Evolutionary conservation across 306 rosid species (phyloP), one percentile per base, ranked within the genome.

Genomic region (Vicia sativa): DNA sequence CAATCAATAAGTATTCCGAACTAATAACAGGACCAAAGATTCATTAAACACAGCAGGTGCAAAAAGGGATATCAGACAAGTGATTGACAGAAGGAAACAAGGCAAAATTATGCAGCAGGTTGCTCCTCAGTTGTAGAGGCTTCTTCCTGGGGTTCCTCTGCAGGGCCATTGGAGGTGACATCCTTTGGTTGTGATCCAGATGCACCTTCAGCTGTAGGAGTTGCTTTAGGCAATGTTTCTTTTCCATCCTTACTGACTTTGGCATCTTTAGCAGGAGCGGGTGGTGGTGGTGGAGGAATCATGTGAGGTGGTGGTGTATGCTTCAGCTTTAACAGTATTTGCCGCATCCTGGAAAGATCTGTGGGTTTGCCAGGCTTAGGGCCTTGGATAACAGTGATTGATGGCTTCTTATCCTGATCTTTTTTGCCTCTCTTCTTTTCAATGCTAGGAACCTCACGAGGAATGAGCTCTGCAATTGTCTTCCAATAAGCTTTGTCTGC

Each of bases 311-410:
- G 99, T 58, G 99, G 96, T 50, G 96, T 82, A 45, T 95, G 99
- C 86, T 95, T 95, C 82, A 95, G 86, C 88, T 87, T 95, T 84
- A 90, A 79, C 42, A 88, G 87, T 58, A 95, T 81, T 13, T 88
- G 99, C 52, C 97, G 88, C 92, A 95, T 77, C 78, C 99, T 83
- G 29, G 91, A 83, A 44, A 95, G 99, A 77, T 95, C 99, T 0
- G 99, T 95, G 68, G 96, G 99, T 74, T 90, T 95, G 65, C 99
- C 99, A 1, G 99, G 99, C 84, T 95, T 90, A 0, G 99, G 99
- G 68, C 99, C 99, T 79, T 95, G 99, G 75, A 95, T 16, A 56
- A 95, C 92, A 0, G 86, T 75, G 80, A 95, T 85, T 1, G 96
- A 88, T 46, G 97, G 96, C 78, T 90, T 90, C 85, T 95, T 95